These are phyloP conservation scores for Pestalotiopsis fici DNA, from an alignment of 2,329 filamentous ascomycete genomes.

Conservation along the genomic window DNA sequence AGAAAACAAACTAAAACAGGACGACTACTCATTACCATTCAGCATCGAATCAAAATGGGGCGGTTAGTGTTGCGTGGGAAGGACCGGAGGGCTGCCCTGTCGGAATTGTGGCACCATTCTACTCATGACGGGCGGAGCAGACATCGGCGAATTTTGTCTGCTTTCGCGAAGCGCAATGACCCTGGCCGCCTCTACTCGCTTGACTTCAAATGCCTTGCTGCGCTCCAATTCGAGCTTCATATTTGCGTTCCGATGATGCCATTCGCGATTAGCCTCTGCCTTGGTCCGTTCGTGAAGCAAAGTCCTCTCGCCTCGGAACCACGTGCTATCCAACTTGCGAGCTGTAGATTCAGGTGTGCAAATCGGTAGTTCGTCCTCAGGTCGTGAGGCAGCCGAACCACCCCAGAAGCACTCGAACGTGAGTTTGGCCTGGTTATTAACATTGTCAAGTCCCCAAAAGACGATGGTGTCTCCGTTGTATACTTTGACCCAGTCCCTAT, in stretches of 20 bases:
- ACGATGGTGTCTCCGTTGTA: conserved; percentile 77
- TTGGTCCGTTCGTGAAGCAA: conserved; percentile 42
- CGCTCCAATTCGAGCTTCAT: conserved; percentile 49
- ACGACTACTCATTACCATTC: neutral
- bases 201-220: conserved; percentile 50
- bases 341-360: conserved; percentile 41
- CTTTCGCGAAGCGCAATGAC: conserved; percentile 31
- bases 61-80: neutral
- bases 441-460: conserved; percentile 60
- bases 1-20: neutral
- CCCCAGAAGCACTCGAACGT: conserved; percentile 58
- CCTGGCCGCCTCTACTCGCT: conserved; percentile 45
- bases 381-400: conserved; percentile 47
- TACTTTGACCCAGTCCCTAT: conserved; percentile 65
- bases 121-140: conserved; percentile 6
- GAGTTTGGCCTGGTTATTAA: conserved; percentile 42
- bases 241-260: conserved; percentile 38
- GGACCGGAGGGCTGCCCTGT: conserved; percentile 7
- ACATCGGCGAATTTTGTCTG: conserved; percentile 9
- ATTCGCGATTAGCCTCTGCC: conserved; percentile 45
- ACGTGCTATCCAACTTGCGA: conserved; percentile 49
- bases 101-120: conserved; percentile 6
- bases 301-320: conserved; percentile 44
- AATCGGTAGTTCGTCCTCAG: conserved; percentile 32
- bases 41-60: neutral